Percentiles rank a stretch among this genome's conserved stretches.
Evolutionary conservation across 2,329 filamentous ascomycete genomes (phyloP).

Genomic region (Paramyrothecium sp.): DNA sequence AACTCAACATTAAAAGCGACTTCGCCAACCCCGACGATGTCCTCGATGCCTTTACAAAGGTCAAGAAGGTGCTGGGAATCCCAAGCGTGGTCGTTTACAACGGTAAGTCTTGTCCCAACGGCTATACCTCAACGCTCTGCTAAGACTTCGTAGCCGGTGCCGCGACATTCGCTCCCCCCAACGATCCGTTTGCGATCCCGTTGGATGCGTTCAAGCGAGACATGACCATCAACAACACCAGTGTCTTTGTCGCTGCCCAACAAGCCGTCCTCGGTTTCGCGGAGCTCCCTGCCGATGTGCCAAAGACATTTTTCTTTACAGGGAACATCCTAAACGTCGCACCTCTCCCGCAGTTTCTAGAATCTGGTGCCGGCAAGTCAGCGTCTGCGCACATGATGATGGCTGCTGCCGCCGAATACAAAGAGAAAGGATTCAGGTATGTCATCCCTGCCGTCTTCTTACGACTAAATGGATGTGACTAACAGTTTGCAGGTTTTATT

Average conservation of each 20-base stretch:
- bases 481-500: constrained; percentile 43
- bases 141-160: constrained; percentile 6
- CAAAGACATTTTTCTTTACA: constrained; percentile 42
- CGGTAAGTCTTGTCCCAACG: constrained; percentile 8
- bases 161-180: not conserved
- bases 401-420: constrained; percentile 30
- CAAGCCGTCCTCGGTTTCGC: constrained; percentile 28
- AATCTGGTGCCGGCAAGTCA: constrained; percentile 36
- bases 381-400: constrained; percentile 26
- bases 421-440: constrained; percentile 31
- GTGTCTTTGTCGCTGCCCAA: constrained; percentile 32
- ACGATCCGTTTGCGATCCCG: constrained; percentile 10
- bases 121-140: not conserved
- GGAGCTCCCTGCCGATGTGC: constrained; percentile 25
- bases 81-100: constrained; percentile 21
- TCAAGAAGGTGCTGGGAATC: constrained; percentile 13
- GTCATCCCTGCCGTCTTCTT: constrained; percentile 1
- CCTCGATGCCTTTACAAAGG: constrained; percentile 10
- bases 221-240: constrained; percentile 14
- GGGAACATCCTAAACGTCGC: constrained; percentile 37
- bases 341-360: constrained; percentile 26
- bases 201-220: constrained; percentile 10
- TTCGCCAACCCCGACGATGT: constrained; percentile 27
- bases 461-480: not conserved
- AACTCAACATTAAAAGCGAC: constrained; percentile 34